Percentiles rank a stretch among this genome's conserved stretches.
These are phyloP conservation scores for Phyllosticta ampelicida DNA, from an alignment of 2,329 filamentous ascomycete genomes.

Conservation along the genomic window DNA sequence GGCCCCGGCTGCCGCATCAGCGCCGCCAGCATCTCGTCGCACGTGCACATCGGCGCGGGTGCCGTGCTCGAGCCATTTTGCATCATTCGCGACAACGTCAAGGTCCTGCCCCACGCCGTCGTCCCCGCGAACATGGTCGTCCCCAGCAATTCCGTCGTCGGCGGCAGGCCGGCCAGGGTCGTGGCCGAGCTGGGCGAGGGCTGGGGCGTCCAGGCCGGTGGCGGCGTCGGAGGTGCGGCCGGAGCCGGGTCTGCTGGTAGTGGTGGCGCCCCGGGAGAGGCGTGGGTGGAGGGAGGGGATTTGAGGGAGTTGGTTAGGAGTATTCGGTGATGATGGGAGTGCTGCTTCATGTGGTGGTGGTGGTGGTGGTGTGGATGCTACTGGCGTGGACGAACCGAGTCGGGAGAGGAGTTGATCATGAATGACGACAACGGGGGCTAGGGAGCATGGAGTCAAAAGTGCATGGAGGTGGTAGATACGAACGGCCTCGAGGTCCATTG, in stretches of 20 bases:
- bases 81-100: conserved; percentile 88
- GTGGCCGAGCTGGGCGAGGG: conserved; percentile 42
- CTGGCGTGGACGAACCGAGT: no score
- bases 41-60: conserved; percentile 73
- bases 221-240: not conserved
- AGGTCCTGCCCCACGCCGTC: conserved; percentile 73
- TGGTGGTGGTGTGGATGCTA: no score
- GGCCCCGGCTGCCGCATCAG: conserved; percentile 57
- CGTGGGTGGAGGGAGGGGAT: conserved; percentile 41
- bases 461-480: no score
- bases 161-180: conserved; percentile 39
- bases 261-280: conserved; percentile 26
- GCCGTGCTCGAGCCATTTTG: conserved; percentile 75
- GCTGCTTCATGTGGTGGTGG: no score
- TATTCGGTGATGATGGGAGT: conserved; percentile 24
- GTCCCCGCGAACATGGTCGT: conserved; percentile 85
- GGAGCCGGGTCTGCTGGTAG: conserved; percentile 21
- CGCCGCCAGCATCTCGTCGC: conserved; percentile 70
- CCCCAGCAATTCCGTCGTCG: conserved; percentile 86
- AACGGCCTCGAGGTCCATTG: no score
- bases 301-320: conserved; percentile 38
- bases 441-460: no score
- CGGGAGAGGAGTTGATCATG: no score
- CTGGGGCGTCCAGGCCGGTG: conserved; percentile 30
- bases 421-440: no score